Base-by-base conservation (phyloP, 108 stramenopile species). In the Cylindrotheca fusiformis region DNA sequence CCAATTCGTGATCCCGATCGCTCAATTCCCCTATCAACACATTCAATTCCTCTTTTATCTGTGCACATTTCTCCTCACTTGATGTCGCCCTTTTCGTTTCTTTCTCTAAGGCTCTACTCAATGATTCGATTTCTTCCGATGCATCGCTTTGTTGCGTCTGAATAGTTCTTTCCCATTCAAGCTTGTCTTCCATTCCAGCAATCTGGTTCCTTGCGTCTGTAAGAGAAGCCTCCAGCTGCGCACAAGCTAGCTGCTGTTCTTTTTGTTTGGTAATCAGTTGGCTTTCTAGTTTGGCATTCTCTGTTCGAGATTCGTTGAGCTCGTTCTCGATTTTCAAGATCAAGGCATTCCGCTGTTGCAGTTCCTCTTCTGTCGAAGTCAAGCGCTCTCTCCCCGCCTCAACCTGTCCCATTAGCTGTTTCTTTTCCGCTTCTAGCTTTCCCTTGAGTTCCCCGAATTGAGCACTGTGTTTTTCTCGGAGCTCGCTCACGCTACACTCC, bases 341-440 rank as follows among this genome's bases (percentile, higher is more conserved):
- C 45, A n/a, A n/a, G n/a, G n/a, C n/a, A n/a, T n/a, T n/a, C n/a
- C n/a, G n/a, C n/a, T n/a, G n/a, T n/a, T n/a, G n/a, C n/a, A n/a
- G n/a, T n/a, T n/a, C 44, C 32, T 52, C 32, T 8, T 21, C 30
- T 52, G 28, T 61, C 19, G 32, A 4, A 53, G 32, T 28, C 58
- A 45, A 65, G 56, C 3, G 62, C 71, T 4, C 47, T 0, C 25
- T 59, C 1, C 25, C 20, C 0, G 27, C 30, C 18, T 72, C 50
- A 18, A 72, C n/a, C 49, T 72, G 63, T 4, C 4, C 26, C 27
- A 55, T 33, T 45, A 71, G 45, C 32, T 71, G 55, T 19, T 64
- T 51, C 41, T 58, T 72, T 65, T 72, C 69, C 2, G 60, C 30
- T 48, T 71, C 54, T n/a, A 71, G 21, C 1, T 60, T 18, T 17